phyloP scores from a whole-genome alignment of 2,329 filamentous ascomycete species.

The Amauroascus verrucosus region DNA sequence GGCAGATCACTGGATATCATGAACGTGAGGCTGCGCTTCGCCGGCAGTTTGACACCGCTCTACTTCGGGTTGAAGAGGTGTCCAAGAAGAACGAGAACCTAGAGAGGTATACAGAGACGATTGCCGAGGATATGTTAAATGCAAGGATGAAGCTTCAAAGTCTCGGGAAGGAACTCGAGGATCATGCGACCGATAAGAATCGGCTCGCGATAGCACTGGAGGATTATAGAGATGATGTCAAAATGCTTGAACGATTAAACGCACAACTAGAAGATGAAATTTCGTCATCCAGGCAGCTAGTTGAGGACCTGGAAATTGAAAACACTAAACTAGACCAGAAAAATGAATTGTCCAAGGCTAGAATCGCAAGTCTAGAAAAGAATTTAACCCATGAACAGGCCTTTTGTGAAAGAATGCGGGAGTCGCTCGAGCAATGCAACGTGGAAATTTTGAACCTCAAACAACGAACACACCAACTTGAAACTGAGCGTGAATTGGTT shows the following conservation, averaged over 20 bases:
- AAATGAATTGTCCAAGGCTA: slow-evolving; percentile 23
- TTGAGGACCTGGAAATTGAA: slow-evolving; percentile 26
- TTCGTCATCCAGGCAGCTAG: slow-evolving; percentile 22
- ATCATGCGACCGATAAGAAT: slow-evolving; percentile 34
- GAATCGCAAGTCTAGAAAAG: slow-evolving; percentile 28
- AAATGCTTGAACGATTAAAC: slow-evolving; percentile 35
- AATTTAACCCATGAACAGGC: slow-evolving; percentile 27
- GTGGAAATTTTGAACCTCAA: slow-evolving; percentile 27
- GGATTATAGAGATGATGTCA: slow-evolving; percentile 37
- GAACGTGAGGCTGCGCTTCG: slow-evolving; percentile 33
- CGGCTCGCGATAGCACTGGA: slow-evolving; percentile 35
- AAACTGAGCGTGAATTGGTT: slow-evolving; percentile 23
- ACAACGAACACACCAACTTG: slow-evolving; percentile 30
- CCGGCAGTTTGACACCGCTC: slow-evolving; percentile 37
- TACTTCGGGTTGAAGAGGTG: slow-evolving; percentile 31
- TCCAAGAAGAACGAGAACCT: slow-evolving; percentile 30
- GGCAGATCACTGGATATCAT: slow-evolving; percentile 26
- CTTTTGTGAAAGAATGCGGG: slow-evolving; percentile 28
- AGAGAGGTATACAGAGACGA: slow-evolving; percentile 33
- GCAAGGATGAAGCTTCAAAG: slow-evolving; percentile 36
- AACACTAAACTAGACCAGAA: slow-evolving; percentile 33
- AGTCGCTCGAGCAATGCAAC: slow-evolving; percentile 27
- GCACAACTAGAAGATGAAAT: slow-evolving; percentile 33
- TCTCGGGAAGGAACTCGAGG: slow-evolving; percentile 32
- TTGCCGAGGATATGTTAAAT: slow-evolving; percentile 38